Conservation (phyloP, 2,329 filamentous ascomycete genomes). For the Venturia carpophila region DNA sequence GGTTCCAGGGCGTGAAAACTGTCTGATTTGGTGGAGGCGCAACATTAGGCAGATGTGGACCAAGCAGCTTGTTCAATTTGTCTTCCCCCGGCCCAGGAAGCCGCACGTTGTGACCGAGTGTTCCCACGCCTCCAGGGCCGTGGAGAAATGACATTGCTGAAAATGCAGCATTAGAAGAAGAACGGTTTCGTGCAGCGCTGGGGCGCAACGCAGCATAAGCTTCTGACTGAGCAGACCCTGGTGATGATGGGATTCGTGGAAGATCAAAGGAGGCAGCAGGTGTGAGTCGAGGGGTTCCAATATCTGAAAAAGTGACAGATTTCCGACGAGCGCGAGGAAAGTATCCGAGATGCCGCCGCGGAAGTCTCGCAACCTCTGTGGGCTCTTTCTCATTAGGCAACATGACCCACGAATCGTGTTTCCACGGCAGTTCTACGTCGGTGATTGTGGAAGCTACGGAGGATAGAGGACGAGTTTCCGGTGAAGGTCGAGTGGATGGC, state of each 20-base stretch:
- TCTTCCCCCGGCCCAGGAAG: slow-evolving; percentile 78
- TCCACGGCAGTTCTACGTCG: slow-evolving; percentile 60
- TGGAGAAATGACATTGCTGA: slow-evolving; percentile 51
- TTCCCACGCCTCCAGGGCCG: slow-evolving; percentile 82
- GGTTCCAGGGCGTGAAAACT: slow-evolving; percentile 35
- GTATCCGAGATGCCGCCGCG: slow-evolving; percentile 74
- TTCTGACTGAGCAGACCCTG: slow-evolving; percentile 19
- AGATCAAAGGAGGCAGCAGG: slow-evolving; percentile 59
- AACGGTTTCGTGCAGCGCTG: slow-evolving; percentile 34
- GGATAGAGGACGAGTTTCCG: slow-evolving; percentile 29
- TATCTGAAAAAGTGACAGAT: slow-evolving; percentile 59
- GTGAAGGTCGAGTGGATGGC: slow-evolving; percentile 29
- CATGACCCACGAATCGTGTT: slow-evolving; percentile 81
- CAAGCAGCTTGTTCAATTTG: slow-evolving; percentile 74
- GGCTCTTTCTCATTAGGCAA: slow-evolving; percentile 64
- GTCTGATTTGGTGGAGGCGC: slow-evolving; percentile 53
- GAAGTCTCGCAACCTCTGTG: slow-evolving; percentile 78
- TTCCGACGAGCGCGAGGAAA: slow-evolving; percentile 88
- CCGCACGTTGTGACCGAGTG: slow-evolving; percentile 61
- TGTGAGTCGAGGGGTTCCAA: slow-evolving; percentile 48
- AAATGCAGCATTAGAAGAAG: slow-evolving; percentile 29
- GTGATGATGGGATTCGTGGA: slow-evolving; percentile 37
- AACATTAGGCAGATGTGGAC: slow-evolving; percentile 72
- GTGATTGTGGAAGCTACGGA: slow-evolving; percentile 30
- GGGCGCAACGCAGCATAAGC: slow-evolving; percentile 1